phyloP scores from a whole-genome alignment of 2,329 filamentous ascomycete genomes.

The Diaporthe destruens region DNA sequence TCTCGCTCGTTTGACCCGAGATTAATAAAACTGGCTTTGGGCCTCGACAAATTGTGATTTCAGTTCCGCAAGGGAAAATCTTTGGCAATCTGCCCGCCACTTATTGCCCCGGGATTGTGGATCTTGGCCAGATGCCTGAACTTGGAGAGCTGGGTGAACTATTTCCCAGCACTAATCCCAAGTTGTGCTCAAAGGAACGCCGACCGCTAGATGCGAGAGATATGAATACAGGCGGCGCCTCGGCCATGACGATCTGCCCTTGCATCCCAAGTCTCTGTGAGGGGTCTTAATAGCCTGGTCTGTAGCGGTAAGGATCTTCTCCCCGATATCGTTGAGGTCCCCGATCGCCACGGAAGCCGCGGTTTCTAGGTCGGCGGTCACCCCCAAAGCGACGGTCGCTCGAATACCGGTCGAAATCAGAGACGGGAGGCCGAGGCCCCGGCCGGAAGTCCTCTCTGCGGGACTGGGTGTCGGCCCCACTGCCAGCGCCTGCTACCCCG shows the following conservation, averaged over 20 bases:
- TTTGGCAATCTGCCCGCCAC: neutral
- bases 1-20: neutral
- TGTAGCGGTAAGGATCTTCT: constrained; percentile 41
- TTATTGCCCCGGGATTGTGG: neutral
- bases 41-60: neutral
- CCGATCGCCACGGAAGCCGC: constrained; percentile 39
- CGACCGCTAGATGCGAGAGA: neutral
- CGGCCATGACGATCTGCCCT: neutral
- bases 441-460: constrained; percentile 35
- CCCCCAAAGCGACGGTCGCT: constrained; percentile 36
- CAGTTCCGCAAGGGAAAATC: neutral
- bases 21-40: neutral
- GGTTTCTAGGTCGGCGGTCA: constrained; percentile 39
- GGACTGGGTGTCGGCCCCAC: constrained; percentile 30
- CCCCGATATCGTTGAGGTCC: constrained; percentile 38
- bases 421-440: constrained; percentile 34
- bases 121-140: neutral
- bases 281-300: constrained; percentile 34
- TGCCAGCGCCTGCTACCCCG: constrained; percentile 29
- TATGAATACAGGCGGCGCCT: neutral
- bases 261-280: neutral
- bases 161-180: neutral
- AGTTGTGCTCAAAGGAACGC: neutral
- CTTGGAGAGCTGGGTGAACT: neutral
- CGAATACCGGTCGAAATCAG: constrained; percentile 39